These are phyloP conservation scores for Anthracocystis setariae DNA, from an alignment of 1,284 basidiomycete species.

Conservation along the genomic window DNA sequence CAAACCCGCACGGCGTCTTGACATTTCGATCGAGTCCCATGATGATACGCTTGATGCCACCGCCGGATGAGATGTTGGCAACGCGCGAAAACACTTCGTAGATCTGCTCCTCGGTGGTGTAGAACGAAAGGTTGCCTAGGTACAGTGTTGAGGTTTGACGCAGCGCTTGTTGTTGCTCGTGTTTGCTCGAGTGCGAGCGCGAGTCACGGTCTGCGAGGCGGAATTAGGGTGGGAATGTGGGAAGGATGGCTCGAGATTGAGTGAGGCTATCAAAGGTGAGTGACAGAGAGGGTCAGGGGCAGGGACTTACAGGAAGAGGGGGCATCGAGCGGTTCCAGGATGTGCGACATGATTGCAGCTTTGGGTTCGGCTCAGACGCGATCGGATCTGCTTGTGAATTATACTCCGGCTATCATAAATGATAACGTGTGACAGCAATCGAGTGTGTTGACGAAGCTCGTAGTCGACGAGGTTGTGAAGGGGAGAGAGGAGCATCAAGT, in stretches of 20 bases:
- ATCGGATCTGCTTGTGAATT: too few relatives aligned
- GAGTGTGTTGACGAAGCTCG: too few relatives aligned
- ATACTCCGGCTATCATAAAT: too few relatives aligned
- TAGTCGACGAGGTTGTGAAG: too few relatives aligned
- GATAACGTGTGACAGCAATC: too few relatives aligned
- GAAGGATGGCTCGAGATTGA: conserved; percentile 23
- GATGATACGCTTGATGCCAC: conserved; percentile 97
- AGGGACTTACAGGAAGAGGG: conserved; percentile 88
- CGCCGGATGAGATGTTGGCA: conserved; percentile 85
- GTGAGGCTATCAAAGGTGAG: not conserved
- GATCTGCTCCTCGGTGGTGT: conserved; percentile 99
- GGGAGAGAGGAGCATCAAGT: too few relatives aligned
- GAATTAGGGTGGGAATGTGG: conserved; percentile 29
- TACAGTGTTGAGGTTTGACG: conserved; percentile 73
- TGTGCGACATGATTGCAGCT: conserved; percentile 78
- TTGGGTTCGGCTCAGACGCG: too few relatives aligned
- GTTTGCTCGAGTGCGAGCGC: conserved; percentile 54
- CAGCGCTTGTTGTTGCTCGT: conserved; percentile 70
- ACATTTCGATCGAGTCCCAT: conserved; percentile 98
- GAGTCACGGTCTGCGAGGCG: conserved; percentile 69
- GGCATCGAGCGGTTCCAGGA: conserved; percentile 84
- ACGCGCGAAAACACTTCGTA: conserved; percentile 97
- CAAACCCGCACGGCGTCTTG: conserved; percentile 98
- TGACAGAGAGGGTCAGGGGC: not conserved
- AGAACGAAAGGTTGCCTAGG: conserved; percentile 73